Base-by-base conservation (phyloP, 345 rosid genomes). In the Salix exigua region DNA sequence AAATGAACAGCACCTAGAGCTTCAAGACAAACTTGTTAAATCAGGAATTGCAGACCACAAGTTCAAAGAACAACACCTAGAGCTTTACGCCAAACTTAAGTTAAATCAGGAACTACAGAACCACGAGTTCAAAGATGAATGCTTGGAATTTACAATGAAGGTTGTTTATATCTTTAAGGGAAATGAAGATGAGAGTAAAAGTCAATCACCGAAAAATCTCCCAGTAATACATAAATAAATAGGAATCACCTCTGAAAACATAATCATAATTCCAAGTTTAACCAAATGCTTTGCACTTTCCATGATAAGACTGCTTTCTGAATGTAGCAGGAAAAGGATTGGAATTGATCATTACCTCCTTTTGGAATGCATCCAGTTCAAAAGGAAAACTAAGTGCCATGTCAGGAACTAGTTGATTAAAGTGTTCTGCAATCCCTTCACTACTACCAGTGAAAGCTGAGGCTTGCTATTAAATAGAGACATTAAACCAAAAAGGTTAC, bases 321-420 rank as follows among this genome's bases (percentile, higher is more conserved):
- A 58, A 48, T 21, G 26, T 23, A 21, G 33, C 17, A 74, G 67
- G 63, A 53, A 76, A 42, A 66, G 76, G 31, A 66, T 42, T 60
- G 55, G 75, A 48, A 71, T 68, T 31, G 30, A 60, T 53, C 16
- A n/a, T 16, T 85, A 93, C 98, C 99, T 93, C 94, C 84, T 91
- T 93, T 79, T 95, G 99, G 85, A 95, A 95, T 77, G 80, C 82
- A 86, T 95, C 98, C 86, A 95, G 84, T 72, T 93, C 91, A 80
- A 93, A 95, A 73, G 99, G 96, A 84, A 91, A 95, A 80, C 89
- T 89, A 74, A 93, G 89, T 25, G 98, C 99, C 89, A 86, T 84
- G 80, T 95, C 96, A 73, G 99, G 97, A 83, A 95, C 92, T 72
- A 95, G 94, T 77, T 95, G 91, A 77, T 84, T 16, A 82, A 95